A percentile compares a stretch with the other conserved stretches of the same genome.
Conservation (phyloP, 1,284 basidiomycete genomes). For the Sanghuangporus weigelae region DNA sequence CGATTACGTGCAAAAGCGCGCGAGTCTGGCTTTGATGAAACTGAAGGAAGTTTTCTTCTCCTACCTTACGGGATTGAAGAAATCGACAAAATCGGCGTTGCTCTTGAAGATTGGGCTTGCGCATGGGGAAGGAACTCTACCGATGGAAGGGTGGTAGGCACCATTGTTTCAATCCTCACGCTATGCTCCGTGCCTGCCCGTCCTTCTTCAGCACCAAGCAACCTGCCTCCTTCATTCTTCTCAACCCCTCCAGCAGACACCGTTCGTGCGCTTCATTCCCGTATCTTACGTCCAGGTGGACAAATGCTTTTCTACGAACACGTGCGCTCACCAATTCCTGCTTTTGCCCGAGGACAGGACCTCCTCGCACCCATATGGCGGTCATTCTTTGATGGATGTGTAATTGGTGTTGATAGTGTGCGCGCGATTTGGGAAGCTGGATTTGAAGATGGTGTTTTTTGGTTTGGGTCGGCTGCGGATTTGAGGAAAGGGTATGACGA, state of each 20-base stretch:
- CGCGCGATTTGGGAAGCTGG: conserved; percentile 12
- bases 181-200: conserved; percentile 50
- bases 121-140: conserved; percentile 22
- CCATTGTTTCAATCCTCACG: conserved; percentile 52
- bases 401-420: conserved; percentile 16
- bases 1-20: conserved; percentile 44
- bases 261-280: conserved; percentile 37
- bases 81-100: conserved; percentile 36
- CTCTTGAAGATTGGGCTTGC: conserved; percentile 29
- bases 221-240: not conserved
- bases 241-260: conserved; percentile 34
- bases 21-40: conserved; percentile 48
- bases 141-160: conserved; percentile 36
- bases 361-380: conserved; percentile 67
- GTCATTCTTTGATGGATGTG: conserved; percentile 52
- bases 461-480: not conserved
- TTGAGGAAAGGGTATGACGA: not conserved
- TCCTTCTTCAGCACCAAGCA: not conserved
- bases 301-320: conserved; percentile 62
- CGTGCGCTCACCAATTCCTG: conserved; percentile 42
- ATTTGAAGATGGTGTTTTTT: not conserved
- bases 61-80: conserved; percentile 58
- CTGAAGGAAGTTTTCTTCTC: conserved; percentile 35
- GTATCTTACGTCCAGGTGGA: conserved; percentile 52
- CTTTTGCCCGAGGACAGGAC: conserved; percentile 60